These are phyloP conservation scores for Crithidia acanthocephali DNA, from an alignment of 208 protist genomes.

Conservation along the genomic window DNA sequence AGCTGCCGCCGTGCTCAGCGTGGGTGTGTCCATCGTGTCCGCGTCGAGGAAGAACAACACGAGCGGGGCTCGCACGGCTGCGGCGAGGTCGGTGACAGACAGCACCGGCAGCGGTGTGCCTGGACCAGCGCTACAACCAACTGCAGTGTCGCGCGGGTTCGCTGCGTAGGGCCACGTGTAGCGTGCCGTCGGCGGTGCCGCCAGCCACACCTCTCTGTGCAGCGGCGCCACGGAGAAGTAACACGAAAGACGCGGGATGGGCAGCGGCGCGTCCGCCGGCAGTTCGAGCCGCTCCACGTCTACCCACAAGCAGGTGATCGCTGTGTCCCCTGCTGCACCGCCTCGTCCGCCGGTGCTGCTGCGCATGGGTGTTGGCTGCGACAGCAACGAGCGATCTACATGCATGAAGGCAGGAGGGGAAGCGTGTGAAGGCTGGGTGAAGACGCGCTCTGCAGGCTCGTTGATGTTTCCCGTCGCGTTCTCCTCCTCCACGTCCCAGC, in stretches of 20 bases:
- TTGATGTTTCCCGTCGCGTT: not conserved
- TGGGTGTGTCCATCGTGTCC: slow-evolving; percentile 33
- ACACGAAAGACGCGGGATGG: slow-evolving; percentile 79
- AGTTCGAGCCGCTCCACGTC: slow-evolving; percentile 74
- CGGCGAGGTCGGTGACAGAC: slow-evolving; percentile 46
- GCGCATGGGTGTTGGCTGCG: slow-evolving; percentile 2
- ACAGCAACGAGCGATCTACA: slow-evolving; percentile 31
- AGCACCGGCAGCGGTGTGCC: slow-evolving; percentile 44
- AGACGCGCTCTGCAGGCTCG: not conserved
- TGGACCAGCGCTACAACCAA: slow-evolving; percentile 17
- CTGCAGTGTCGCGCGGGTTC: slow-evolving; percentile 26
- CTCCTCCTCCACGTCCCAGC: not conserved
- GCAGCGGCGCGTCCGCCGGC: slow-evolving; percentile 41
- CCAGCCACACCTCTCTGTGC: slow-evolving; percentile 63
- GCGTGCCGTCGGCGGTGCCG: slow-evolving; percentile 58
- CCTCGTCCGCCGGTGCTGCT: not conserved
- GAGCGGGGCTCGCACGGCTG: slow-evolving; percentile 72
- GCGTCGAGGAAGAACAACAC: slow-evolving; percentile 85
- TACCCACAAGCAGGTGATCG: slow-evolving; percentile 34
- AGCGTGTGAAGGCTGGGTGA: not conserved
- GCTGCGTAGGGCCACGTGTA: slow-evolving; percentile 71
- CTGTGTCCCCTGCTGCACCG: not conserved
- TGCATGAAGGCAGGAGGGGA: slow-evolving; percentile 26
- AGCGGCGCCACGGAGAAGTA: slow-evolving; percentile 63
- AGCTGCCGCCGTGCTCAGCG: not conserved